These are phyloP conservation scores for Alnus glutinosa DNA, from an alignment of 306 rosid species.

Conservation along the genomic window DNA sequence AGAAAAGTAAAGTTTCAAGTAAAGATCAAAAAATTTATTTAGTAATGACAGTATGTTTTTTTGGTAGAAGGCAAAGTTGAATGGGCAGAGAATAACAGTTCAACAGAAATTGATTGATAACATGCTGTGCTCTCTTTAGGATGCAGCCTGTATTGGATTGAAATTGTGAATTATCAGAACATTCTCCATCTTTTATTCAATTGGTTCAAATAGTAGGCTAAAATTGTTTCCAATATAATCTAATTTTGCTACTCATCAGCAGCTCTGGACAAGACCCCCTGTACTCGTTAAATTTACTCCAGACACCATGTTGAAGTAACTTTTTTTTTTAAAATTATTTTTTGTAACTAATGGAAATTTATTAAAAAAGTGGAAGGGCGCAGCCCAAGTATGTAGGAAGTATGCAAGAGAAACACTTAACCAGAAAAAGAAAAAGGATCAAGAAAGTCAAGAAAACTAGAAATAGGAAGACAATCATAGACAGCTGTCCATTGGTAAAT, in stretches of 20 bases:
- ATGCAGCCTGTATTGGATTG: background rate
- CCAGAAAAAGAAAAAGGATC: too few relatives aligned
- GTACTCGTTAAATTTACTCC: background rate
- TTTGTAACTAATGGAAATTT: too few relatives aligned
- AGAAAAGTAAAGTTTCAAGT: background rate
- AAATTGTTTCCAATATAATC: background rate
- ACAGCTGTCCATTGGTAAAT: too few relatives aligned
- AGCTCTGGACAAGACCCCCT: background rate
- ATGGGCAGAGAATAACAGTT: background rate
- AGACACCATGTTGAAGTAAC: background rate
- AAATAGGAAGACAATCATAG: too few relatives aligned
- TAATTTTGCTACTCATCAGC: background rate
- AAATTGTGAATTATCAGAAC: background rate
- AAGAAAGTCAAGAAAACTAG: too few relatives aligned
- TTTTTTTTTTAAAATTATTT: too few relatives aligned
- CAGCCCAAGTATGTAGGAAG: too few relatives aligned
- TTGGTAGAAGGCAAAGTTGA: background rate
- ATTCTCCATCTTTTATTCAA: background rate
- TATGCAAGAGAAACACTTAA: too few relatives aligned
- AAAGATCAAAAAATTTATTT: background rate
- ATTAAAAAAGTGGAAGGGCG: too few relatives aligned
- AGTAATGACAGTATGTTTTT: background rate
- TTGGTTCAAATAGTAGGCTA: background rate
- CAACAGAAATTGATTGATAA: background rate
- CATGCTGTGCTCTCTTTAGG: slow-evolving; percentile 1